Percentiles rank a stretch among this genome's conserved stretches.
Evolutionary conservation across 2,329 filamentous ascomycete genomes (phyloP).

Genomic region (Aspergillus sp.): DNA sequence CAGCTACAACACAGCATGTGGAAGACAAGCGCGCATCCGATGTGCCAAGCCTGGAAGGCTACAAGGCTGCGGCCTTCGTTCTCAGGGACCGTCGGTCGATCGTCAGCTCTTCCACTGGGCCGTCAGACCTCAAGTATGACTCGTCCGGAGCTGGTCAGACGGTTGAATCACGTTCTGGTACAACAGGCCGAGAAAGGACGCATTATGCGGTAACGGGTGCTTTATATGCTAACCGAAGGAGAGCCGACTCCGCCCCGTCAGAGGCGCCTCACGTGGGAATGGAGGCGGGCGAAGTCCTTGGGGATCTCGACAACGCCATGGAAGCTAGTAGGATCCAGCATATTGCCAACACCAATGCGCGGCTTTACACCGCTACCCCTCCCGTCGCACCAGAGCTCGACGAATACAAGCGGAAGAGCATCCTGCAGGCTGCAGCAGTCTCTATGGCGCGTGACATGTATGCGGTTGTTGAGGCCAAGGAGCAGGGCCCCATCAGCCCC

Average conservation of each 20-base stretch:
- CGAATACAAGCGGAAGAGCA: constrained; percentile 71
- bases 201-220: constrained; percentile 76
- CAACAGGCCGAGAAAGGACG: constrained; percentile 63
- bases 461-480: constrained; percentile 54
- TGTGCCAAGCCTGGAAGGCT: constrained; percentile 64
- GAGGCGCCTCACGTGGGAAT: constrained; percentile 62
- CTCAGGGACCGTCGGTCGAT: constrained; percentile 30
- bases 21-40: constrained; percentile 57
- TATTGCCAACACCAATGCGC: constrained; percentile 67
- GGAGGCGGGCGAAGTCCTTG: constrained; percentile 63
- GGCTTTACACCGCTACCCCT: constrained; percentile 77
- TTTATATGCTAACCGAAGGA: constrained; percentile 62
- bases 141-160: constrained; percentile 68
- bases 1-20: constrained; percentile 59
- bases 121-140: constrained; percentile 22
- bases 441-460: constrained; percentile 92
- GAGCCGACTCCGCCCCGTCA: constrained; percentile 68
- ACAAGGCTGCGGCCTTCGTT: constrained; percentile 74
- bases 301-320: constrained; percentile 43
- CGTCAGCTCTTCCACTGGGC: constrained; percentile 16
- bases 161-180: constrained; percentile 48
- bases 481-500: constrained; percentile 35
- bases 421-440: constrained; percentile 77
- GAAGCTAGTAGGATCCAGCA: constrained; percentile 66
- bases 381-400: constrained; percentile 71